Evolutionary conservation across 2,329 filamentous ascomycete species (phyloP).

Genomic region (Incumbomyces lentus): DNA sequence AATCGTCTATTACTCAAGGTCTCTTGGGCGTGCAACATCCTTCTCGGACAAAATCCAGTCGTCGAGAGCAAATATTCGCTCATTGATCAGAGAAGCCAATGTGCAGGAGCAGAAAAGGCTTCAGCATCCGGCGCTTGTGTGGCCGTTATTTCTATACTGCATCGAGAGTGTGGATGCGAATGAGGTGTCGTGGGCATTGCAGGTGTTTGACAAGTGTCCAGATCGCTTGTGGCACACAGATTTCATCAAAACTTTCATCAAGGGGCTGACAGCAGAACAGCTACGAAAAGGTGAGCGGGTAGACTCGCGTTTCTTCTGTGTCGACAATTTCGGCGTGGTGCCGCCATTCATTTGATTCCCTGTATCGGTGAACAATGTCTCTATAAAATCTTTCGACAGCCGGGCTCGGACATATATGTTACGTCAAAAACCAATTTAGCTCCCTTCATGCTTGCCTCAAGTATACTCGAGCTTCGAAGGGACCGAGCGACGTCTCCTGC

Average conservation of each 20-base stretch:
- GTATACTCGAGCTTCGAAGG: background rate
- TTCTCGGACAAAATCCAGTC: conserved; percentile 5
- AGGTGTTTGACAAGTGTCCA: conserved; percentile 3
- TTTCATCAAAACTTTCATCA: conserved; percentile 5
- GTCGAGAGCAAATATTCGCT: conserved; percentile 8
- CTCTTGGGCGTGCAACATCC: conserved; percentile 3
- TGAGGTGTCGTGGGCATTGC: conserved; percentile 8
- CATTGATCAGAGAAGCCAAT: conserved; percentile 4
- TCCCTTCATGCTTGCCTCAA: no score
- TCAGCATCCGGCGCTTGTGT: conserved; percentile 8
- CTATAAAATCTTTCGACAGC: no score
- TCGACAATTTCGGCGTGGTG: conserved; percentile 8
- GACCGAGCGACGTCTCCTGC: background rate
- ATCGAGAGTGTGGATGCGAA: conserved; percentile 4
- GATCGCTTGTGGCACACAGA: conserved; percentile 6
- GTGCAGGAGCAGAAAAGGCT: background rate
- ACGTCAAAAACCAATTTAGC: no score
- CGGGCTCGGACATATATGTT: no score
- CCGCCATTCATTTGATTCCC: conserved; percentile 4
- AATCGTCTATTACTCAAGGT: conserved; percentile 7
- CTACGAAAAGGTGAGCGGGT: conserved; percentile 5
- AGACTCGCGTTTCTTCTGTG: conserved; percentile 8
- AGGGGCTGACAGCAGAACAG: conserved; percentile 5
- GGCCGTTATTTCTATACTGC: conserved; percentile 10
- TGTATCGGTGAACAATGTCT: no score